Base-by-base conservation (phyloP, 305 asterid genomes). In the Striga hermonthica region DNA sequence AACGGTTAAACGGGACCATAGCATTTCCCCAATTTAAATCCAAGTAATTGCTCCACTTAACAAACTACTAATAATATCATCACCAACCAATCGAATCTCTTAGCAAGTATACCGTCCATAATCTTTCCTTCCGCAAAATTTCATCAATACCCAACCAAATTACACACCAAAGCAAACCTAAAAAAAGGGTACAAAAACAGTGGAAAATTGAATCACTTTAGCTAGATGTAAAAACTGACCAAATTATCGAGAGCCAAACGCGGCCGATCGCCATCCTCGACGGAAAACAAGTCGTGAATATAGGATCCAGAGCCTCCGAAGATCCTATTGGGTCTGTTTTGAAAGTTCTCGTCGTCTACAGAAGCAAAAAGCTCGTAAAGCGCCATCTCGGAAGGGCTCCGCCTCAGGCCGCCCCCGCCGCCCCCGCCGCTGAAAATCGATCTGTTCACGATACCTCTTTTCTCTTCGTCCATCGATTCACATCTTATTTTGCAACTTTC, bases 331-430 rank as follows among this genome's bases (percentile, higher is more conserved):
- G 75, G 37, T 72, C 78, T 61, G 43, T 11, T 68, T 72, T 74
- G 52, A 22, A 22, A 22, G 31, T 22, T 22, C 2, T 62, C 67
- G 71, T 71, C 77, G 57, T 72, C 64, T 16, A 69, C 79, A 4
- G 66, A 48, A 55, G 73, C 67, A 58, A 80, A 76, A 16, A 83
- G 66, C 70, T 82, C 88, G 4, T 82, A 76, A 7, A 85, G 72
- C 0, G 81, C 86, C 75, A 84, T 54, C 15, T 80, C 80, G 1
- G 95, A 82, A 12, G 73, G 81, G 76, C 95, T 90, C 48, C 76
- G 79, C 71, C 82, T 85, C 91, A 84, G 82, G 16, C 4, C 55
- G 60, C 44, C 73, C 79, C 50, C 72, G 13, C 71, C 64, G 36
- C 16, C 70, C 68, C 48, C 31, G 31, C 31, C 31, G 31, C 31